A percentile compares a stretch with the other conserved stretches of the same genome.
Evolutionary conservation across 495 filamentous ascomycete genomes (phyloP).

Genomic region (Pyrenula aspistea): DNA sequence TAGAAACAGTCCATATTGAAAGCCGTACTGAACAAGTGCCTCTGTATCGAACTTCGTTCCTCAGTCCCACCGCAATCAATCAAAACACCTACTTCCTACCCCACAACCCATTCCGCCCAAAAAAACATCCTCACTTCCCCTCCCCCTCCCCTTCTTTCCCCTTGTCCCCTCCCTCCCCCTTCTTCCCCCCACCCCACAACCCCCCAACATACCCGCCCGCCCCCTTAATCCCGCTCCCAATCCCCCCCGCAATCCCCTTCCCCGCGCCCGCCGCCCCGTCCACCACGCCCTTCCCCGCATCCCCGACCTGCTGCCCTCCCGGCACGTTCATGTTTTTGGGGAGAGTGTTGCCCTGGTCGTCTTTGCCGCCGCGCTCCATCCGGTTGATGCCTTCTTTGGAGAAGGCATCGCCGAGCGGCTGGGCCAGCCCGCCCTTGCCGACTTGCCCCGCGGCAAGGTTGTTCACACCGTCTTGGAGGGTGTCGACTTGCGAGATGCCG

Average conservation of each 20-base stretch:
- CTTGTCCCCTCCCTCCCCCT: neutral
- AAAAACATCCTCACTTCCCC: neutral
- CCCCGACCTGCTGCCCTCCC: neutral
- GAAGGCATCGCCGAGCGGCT: slow-evolving; percentile 44
- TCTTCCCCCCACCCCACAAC: slow-evolving; percentile 10
- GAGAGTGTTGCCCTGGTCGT: slow-evolving; percentile 32
- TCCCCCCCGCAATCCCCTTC: slow-evolving; percentile 2
- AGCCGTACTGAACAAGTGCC: no score
- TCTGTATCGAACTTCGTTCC: no score
- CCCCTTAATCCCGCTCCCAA: slow-evolving; percentile 12
- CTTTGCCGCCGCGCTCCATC: slow-evolving; percentile 47
- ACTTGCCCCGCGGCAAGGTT: slow-evolving; percentile 45
- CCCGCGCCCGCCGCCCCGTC: slow-evolving; percentile 6
- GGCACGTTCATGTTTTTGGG: neutral
- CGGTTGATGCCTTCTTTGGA: slow-evolving; percentile 56
- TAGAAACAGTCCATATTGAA: no score
- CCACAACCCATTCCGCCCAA: no score
- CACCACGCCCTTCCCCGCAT: neutral
- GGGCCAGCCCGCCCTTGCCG: slow-evolving; percentile 48
- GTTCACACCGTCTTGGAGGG: slow-evolving; percentile 49
- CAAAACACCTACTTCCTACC: no score
- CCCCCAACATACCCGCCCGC: slow-evolving; percentile 21
- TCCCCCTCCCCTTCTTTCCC: neutral
- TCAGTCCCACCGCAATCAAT: no score
- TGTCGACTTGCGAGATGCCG: slow-evolving; percentile 45